Conservation (phyloP, 148 eudicot genomes). For the Rhododendron henanense region DNA sequence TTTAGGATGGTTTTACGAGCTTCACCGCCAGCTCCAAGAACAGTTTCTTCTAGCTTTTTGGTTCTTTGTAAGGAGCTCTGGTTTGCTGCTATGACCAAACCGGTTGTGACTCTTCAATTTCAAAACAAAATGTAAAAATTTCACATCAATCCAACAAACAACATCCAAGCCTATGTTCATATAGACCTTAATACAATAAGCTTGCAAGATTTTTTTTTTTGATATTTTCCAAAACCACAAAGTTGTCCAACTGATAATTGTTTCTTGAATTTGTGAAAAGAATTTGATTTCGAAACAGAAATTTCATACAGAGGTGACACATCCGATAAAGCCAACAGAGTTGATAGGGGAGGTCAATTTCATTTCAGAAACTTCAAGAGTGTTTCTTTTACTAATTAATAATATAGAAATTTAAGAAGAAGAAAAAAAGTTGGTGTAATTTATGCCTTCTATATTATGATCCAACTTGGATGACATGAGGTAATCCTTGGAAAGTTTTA, state of each 20-base stretch:
- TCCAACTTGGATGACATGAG: not conserved
- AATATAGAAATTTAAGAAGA: not conserved
- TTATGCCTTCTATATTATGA: not conserved
- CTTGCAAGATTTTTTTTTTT: not conserved
- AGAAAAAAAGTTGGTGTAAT: no score
- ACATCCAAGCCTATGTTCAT: not conserved
- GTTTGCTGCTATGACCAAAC: slow-evolving; percentile 45
- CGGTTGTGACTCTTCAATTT: slow-evolving; percentile 42
- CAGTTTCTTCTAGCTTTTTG: slow-evolving; percentile 37
- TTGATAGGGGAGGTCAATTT: not conserved
- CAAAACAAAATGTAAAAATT: not conserved
- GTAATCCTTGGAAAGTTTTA: not conserved
- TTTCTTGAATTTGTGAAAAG: not conserved
- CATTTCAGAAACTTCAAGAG: not conserved
- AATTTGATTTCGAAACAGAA: not conserved
- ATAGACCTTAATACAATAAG: not conserved
- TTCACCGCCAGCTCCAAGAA: slow-evolving; percentile 46
- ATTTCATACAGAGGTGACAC: not conserved
- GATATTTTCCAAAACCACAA: not conserved
- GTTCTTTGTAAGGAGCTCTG: slow-evolving; percentile 31
- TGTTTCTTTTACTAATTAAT: no score
- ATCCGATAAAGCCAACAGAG: not conserved
- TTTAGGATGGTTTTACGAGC: slow-evolving; percentile 40
- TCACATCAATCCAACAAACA: not conserved
- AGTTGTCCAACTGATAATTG: not conserved